These are phyloP conservation scores for Cryoendolithus antarcticus DNA, from an alignment of 2,329 filamentous ascomycete genomes.

Conservation along the genomic window DNA sequence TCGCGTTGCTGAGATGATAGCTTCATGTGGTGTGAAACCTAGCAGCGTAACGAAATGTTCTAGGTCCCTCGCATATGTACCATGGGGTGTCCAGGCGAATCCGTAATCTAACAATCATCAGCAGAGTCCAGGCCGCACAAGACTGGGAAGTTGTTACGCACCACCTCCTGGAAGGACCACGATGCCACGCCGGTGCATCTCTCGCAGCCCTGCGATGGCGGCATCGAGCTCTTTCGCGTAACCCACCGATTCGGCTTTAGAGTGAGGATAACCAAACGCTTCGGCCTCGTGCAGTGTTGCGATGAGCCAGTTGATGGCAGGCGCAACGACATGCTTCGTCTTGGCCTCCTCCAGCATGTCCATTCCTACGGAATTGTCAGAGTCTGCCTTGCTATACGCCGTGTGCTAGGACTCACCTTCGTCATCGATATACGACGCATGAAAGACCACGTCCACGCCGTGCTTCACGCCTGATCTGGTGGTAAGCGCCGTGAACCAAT, in stretches of 20 bases:
- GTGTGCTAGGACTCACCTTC: constrained; percentile 10
- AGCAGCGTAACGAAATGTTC: constrained; percentile 35
- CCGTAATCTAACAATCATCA: not conserved
- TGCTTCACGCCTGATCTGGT: constrained; percentile 18
- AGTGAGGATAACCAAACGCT: constrained; percentile 31
- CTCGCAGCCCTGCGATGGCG: constrained; percentile 28
- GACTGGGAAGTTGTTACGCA: no score
- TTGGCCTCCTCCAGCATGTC: constrained; percentile 30
- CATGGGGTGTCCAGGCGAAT: constrained; percentile 1
- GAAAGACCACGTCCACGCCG: constrained; percentile 37
- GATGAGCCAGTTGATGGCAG: constrained; percentile 33
- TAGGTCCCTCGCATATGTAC: constrained; percentile 33
- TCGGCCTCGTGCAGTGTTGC: constrained; percentile 28
- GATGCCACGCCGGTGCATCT: constrained; percentile 36
- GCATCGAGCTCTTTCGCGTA: constrained; percentile 32
- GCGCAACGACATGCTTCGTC: constrained; percentile 29
- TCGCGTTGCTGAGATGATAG: constrained; percentile 36
- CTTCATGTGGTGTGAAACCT: constrained; percentile 33
- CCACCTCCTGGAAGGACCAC: constrained; percentile 32
- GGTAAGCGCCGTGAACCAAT: no score
- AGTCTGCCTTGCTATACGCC: no score
- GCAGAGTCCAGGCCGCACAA: no score
- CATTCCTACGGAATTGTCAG: constrained; percentile 12
- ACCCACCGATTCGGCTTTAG: constrained; percentile 33
- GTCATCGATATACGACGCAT: constrained; percentile 35